Evolutionary conservation across 2,329 filamentous ascomycete species (phyloP).

Genomic region (Ascomycota sp.): DNA sequence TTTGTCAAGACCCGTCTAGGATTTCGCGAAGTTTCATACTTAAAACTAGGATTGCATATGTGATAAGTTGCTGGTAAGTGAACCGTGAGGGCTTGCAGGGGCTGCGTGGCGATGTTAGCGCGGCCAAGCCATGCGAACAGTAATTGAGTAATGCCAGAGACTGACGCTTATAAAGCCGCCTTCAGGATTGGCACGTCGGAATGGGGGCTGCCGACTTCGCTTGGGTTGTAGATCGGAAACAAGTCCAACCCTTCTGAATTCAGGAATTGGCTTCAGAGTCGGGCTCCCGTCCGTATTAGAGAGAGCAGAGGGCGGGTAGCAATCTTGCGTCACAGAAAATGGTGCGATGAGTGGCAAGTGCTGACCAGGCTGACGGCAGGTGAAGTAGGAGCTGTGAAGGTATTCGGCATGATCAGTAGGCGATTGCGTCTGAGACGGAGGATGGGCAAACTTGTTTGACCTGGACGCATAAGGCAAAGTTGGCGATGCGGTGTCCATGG

Average conservation of each 20-base stretch:
- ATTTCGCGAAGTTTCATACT: constrained; percentile 95
- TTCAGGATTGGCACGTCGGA: constrained; percentile 84
- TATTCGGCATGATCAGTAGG: constrained; percentile 51
- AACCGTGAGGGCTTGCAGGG: constrained; percentile 82
- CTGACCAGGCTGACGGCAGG: constrained; percentile 26
- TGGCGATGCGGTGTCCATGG: constrained; percentile 77
- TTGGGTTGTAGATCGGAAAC: constrained; percentile 59
- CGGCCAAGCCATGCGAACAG: neutral
- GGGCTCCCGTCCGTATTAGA: constrained; percentile 49
- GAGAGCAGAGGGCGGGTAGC: constrained; percentile 53
- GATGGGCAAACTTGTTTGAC: constrained; percentile 33
- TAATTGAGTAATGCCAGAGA: constrained; percentile 2
- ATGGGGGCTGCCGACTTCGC: constrained; percentile 72
- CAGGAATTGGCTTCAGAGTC: constrained; percentile 49
- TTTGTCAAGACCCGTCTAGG: constrained; percentile 91
- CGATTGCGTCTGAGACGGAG: constrained; percentile 48
- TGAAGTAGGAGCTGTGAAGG: constrained; percentile 37
- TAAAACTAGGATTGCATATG: constrained; percentile 94
- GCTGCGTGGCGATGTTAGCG: constrained; percentile 27
- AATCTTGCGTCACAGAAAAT: constrained; percentile 46
- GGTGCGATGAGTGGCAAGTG: constrained; percentile 57
- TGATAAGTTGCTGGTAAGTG: constrained; percentile 90
- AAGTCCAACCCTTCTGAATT: constrained; percentile 62
- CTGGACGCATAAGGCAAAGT: constrained; percentile 55
- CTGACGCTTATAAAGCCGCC: constrained; percentile 93